Base-by-base conservation (phyloP, 345 rosid species). In the Bruguiera gymnorhiza region DNA sequence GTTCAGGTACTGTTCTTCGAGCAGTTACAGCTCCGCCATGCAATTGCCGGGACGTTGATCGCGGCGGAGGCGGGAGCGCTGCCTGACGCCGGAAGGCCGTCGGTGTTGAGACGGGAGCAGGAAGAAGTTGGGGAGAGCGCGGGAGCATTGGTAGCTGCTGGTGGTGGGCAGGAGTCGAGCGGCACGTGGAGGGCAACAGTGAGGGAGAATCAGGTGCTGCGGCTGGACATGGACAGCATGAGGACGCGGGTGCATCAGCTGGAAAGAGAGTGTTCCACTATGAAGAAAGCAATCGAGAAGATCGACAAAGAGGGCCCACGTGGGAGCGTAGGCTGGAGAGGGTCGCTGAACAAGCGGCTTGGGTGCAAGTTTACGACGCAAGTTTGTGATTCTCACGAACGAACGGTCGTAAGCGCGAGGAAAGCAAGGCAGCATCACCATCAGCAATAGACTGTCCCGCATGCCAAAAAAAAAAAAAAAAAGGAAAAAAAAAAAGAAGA, bases 141-240 rank as follows among this genome's bases (percentile, higher is more conserved):
- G 26, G 72, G n/a, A 29, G 79, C 48, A 6, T 59, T 59, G 53
- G 73, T 8, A 39, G 77, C 8, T 67, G 59, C 5, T 5, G 80
- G 19, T 0, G 68, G 67, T 4, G 83, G 48, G 19, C 60, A 60
- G 30, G 78, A 80, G 15, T 55, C 56, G n/a, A 77, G 78, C 36
- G 19, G 18, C 52, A 79, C 85, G 70, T 89, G 96, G 97, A 83
- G 88, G 79, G 79, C 82, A 32, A 83, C 95, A 0, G 93, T 79
- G 81, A 87, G 97, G 75, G 96, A 95, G 86, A 95, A 95, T 86
- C 96, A 90, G 76, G 97, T 91, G 83, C 83, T 95, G 62, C 87
- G 93, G 60, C 80, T 95, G 64, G 99, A 95, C 75, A 89, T 95
- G 99, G 99, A 95, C 75, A 88, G 91, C 80, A 91, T 95, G 97